A percentile compares a stretch with the other conserved stretches of the same genome.
Conservation (phyloP, 208 protist species). For the Acanthamoeba sp. region DNA sequence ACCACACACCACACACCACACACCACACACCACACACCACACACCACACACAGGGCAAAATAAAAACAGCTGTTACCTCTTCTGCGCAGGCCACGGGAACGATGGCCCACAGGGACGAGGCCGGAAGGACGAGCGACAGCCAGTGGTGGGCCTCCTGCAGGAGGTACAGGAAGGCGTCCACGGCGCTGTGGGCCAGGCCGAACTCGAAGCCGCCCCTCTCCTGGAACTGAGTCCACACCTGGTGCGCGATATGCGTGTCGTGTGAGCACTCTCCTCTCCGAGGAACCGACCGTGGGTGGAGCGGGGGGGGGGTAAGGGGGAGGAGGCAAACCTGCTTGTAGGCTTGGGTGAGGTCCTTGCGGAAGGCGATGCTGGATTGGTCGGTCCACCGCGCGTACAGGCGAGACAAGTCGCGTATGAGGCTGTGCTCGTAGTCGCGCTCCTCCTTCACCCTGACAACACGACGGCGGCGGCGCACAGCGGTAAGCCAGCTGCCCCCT, state of each 20-base stretch:
- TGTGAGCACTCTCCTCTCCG: too few species aligned
- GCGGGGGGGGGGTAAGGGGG: too few species aligned
- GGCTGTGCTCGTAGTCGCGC: not conserved
- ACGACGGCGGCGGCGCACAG: not conserved
- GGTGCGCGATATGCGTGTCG: not conserved
- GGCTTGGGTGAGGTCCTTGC: constrained; percentile 4
- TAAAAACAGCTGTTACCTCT: not conserved
- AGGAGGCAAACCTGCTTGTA: constrained; percentile 44
- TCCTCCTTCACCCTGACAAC: not conserved
- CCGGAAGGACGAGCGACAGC: not conserved
- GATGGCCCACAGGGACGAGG: constrained; percentile 14
- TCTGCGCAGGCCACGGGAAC: not conserved
- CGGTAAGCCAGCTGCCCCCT: too few species aligned
- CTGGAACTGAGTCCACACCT: not conserved
- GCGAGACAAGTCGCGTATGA: not conserved
- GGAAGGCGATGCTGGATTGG: not conserved
- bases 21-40: too few species aligned
- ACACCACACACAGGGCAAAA: too few species aligned
- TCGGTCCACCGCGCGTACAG: not conserved
- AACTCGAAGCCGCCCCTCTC: constrained; percentile 16
- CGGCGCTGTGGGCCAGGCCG: constrained; percentile 22
- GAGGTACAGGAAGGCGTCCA: constrained; percentile 10
- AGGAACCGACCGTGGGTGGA: too few species aligned
- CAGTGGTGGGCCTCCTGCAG: not conserved
- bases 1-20: not conserved